Conservation (phyloP, 148 eudicot genomes). For the Vaccinium darrowii region DNA sequence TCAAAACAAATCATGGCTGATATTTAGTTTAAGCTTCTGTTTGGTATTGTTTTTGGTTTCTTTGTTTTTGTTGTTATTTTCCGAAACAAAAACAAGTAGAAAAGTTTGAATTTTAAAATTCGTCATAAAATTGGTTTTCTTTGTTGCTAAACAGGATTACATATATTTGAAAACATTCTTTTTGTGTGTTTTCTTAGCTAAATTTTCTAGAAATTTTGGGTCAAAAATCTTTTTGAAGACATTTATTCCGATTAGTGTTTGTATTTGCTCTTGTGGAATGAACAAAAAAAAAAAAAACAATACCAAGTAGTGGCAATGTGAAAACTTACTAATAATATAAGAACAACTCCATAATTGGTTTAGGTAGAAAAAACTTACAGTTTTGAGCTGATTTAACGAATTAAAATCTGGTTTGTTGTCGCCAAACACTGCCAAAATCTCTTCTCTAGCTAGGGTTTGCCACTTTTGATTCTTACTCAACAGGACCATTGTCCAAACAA, state of each 20-base stretch:
- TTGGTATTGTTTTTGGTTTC: background rate
- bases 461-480: slow-evolving; percentile 13
- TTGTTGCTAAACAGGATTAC: background rate
- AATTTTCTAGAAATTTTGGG: too few relatives aligned
- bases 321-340: background rate
- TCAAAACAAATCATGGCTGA: background rate
- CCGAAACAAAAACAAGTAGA: too few relatives aligned
- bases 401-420: background rate
- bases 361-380: background rate
- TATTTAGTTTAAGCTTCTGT: too few relatives aligned
- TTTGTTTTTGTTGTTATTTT: too few relatives aligned
- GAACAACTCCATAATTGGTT: background rate
- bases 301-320: background rate
- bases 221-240: too few relatives aligned
- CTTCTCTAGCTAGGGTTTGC: slow-evolving; percentile 18
- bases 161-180: too few relatives aligned
- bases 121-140: too few relatives aligned
- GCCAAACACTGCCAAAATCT: slow-evolving; percentile 12
- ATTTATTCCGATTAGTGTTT: background rate
- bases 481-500: slow-evolving; percentile 16
- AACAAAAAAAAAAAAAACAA: background rate
- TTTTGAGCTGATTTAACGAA: slow-evolving; percentile 8
- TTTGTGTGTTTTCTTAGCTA: too few relatives aligned
- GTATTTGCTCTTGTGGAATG: background rate
- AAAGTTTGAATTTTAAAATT: too few relatives aligned